phyloP scores from a whole-genome alignment of 495 filamentous ascomycete species.

The Cairneyella variabilis region DNA sequence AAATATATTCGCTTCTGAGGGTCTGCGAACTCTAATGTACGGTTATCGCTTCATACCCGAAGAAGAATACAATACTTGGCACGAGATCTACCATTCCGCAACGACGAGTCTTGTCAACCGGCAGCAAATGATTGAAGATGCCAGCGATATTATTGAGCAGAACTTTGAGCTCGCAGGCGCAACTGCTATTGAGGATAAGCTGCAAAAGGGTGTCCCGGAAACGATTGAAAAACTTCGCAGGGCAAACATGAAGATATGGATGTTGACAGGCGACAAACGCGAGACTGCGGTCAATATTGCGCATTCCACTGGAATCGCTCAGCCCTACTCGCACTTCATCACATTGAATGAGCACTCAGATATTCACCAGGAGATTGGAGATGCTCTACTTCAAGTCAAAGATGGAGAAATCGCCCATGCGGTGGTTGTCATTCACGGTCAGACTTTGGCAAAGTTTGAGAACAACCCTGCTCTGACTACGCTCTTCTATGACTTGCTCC shows the following conservation, averaged over 20 bases:
- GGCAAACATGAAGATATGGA: conserved; percentile 94
- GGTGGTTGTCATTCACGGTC: conserved; percentile 84
- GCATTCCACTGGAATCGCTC: conserved; percentile 78
- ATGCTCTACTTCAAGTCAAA: conserved; percentile 51
- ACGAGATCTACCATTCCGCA: conserved; percentile 69
- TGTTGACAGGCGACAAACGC: conserved; percentile 93
- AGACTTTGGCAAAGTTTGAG: conserved; percentile 70
- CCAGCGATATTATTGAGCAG: conserved; percentile 74
- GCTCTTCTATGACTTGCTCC: conserved; percentile 75
- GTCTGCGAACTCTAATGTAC: conserved; percentile 81
- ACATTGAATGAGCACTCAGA: conserved; percentile 68
- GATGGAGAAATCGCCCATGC: conserved; percentile 56
- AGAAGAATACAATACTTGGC: conserved; percentile 72
- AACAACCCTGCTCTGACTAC: conserved; percentile 48
- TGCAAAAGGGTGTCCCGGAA: conserved; percentile 87
- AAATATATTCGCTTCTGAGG: conserved; percentile 87
- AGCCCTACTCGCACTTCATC: conserved; percentile 76
- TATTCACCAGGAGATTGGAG: conserved; percentile 54
- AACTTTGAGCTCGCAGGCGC: conserved; percentile 79
- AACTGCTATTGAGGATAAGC: conserved; percentile 89
- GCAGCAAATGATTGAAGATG: conserved; percentile 70
- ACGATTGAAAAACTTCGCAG: conserved; percentile 75
- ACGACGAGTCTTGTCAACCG: conserved; percentile 81
- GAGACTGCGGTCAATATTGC: conserved; percentile 96
- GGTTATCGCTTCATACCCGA: conserved; percentile 74